Percentiles rank a stretch among this genome's conserved stretches.
phyloP scores from a whole-genome alignment of 345 rosid genomes.

The Excoecaria cochinchinensis region DNA sequence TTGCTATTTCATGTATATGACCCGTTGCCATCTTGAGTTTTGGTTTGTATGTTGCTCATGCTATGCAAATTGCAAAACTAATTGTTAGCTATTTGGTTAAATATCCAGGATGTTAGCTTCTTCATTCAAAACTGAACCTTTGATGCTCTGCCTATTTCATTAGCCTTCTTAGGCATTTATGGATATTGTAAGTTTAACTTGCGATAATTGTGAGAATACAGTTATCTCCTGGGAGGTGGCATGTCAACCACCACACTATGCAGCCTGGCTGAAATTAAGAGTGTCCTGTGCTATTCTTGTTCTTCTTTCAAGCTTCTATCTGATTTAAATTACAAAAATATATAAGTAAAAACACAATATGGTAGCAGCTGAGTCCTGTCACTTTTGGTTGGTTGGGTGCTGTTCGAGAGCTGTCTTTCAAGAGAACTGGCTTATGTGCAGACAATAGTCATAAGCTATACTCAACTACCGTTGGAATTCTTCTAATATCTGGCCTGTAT shows the following conservation, averaged over 20 bases:
- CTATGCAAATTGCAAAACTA: neutral
- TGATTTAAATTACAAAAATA: neutral
- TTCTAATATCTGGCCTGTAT: slow-evolving; percentile 10
- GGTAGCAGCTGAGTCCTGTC: slow-evolving; percentile 4
- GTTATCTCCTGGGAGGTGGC: neutral
- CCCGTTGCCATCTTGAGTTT: neutral
- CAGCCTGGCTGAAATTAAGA: neutral
- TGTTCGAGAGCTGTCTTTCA: neutral
- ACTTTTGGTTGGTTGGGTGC: neutral
- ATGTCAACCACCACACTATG: neutral
- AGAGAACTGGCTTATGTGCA: neutral
- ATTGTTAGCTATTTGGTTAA: neutral
- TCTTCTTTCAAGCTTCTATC: neutral
- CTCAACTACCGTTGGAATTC: neutral
- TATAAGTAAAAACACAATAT: neutral
- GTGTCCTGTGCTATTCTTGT: neutral
- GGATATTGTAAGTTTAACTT: too few species aligned
- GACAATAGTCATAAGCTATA: neutral
- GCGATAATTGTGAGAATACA: neutral
- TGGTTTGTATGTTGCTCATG: neutral
- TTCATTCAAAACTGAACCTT: neutral
- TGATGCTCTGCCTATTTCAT: too few species aligned
- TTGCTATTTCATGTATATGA: neutral
- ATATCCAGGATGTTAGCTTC: neutral
- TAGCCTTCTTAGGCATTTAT: too few species aligned